Evolutionary conservation across 805 yeast species (phyloP), one percentile per base, ranked within the genome.

Genomic region (Middelhovenomyces tepae): DNA sequence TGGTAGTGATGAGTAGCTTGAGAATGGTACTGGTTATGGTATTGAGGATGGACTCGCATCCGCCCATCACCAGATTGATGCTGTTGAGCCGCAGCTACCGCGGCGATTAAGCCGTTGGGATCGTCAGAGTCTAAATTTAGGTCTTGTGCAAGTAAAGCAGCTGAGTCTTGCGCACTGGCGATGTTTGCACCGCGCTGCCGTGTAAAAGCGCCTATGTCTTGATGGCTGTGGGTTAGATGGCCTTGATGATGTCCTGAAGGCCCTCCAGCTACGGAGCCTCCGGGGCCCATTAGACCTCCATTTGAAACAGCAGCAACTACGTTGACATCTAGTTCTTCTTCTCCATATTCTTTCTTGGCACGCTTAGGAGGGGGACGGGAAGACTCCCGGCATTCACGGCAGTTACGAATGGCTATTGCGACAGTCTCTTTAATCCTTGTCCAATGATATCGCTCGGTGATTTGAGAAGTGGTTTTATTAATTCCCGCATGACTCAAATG

Each of bases 401-500:
- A 91, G 39, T 75, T 71, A 35, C 78, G 66, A 34, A 87, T 76
- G 1, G 84, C 89, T 19, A 75, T 73, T 1, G 81, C 76, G 1
- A 83, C 95, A 0, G 95, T 84, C 36, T 75, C 85, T 56, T 91
- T 87, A 42, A 89, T 81, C 32, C 94, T 71, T 1, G 85, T 73
- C 96, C 97, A 89, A 54, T 85, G 94, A 46, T 81, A 89, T 45
- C 72, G 71, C 41, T 81, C 91, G 1, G 87, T 72, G 11, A 91
- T 72, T 11, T 70, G 59, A 0, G 89, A 62, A 0, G 95, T 86
- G 2, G 94, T 78, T 49, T 78, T 83, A 59, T 89, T 89, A 42
- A 89, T 85, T 7, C 97, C 97, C 8, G 78, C 78, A 52, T 89
- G 98, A 28, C 68, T 71, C 14, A 67, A 56, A 42, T 67, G 51